These are phyloP conservation scores for Microdochium trichocladiopsis DNA, from an alignment of 2,329 filamentous ascomycete genomes.

Conservation along the genomic window DNA sequence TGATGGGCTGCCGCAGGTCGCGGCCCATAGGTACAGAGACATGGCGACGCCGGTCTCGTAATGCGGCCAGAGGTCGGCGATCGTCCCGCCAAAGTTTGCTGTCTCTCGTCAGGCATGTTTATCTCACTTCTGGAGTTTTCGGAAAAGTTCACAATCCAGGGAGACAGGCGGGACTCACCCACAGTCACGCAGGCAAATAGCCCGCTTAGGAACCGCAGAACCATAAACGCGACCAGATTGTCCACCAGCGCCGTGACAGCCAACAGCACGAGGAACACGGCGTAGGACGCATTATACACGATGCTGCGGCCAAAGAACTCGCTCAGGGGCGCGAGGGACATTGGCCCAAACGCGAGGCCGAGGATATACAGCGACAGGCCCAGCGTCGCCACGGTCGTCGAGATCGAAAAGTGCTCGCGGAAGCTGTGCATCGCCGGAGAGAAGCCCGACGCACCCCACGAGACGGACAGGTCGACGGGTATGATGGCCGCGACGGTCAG, in stretches of 20 bases:
- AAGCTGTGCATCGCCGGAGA: constrained; percentile 34
- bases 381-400: constrained; percentile 30
- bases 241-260: constrained; percentile 33
- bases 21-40: constrained; percentile 31
- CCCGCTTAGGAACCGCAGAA: constrained; percentile 34
- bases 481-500: constrained; percentile 19
- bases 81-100: constrained; percentile 33
- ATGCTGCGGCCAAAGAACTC: constrained; percentile 33
- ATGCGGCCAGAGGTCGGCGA: constrained; percentile 34
- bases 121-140: no score
- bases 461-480: constrained; percentile 22
- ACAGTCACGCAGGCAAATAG: constrained; percentile 30
- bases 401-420: constrained; percentile 29
- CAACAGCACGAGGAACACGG: constrained; percentile 31
- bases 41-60: constrained; percentile 29
- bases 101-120: not conserved
- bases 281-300: constrained; percentile 33
- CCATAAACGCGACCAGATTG: constrained; percentile 30
- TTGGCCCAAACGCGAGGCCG: constrained; percentile 30
- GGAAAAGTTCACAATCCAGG: no score
- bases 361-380: constrained; percentile 38
- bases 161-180: no score
- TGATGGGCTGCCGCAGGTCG: constrained; percentile 34
- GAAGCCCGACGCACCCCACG: constrained; percentile 39
- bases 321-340: constrained; percentile 23